phyloP scores from a whole-genome alignment of 1,139 yeast species.

The Saccharomyces hybrid region DNA sequence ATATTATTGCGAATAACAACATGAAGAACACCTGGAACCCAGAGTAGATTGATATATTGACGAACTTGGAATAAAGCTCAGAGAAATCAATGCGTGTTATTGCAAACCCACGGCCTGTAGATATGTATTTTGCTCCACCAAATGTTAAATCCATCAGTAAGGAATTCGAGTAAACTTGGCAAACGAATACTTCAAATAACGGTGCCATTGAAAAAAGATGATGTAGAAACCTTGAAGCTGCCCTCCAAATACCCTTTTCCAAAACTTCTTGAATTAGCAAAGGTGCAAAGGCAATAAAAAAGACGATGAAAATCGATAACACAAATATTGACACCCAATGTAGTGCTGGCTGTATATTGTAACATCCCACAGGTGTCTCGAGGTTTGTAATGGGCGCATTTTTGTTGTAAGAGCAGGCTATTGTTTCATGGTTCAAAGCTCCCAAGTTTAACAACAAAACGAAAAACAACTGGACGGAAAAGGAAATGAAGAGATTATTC shows the following conservation, averaged over 20 bases:
- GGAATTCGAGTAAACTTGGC: slow-evolving; percentile 73
- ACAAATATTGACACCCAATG: slow-evolving; percentile 79
- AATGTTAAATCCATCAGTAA: slow-evolving; percentile 58
- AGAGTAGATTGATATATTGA: slow-evolving; percentile 53
- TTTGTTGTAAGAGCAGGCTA: slow-evolving; percentile 47
- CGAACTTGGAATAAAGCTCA: slow-evolving; percentile 55
- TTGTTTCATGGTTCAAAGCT: slow-evolving; percentile 52
- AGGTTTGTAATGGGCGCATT: slow-evolving; percentile 52
- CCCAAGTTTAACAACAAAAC: slow-evolving; percentile 61
- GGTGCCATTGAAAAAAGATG: slow-evolving; percentile 75
- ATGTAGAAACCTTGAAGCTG: slow-evolving; percentile 49
- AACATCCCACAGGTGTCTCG: slow-evolving; percentile 65
- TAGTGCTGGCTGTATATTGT: slow-evolving; percentile 62
- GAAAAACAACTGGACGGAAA: slow-evolving; percentile 67
- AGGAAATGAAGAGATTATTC: slow-evolving; percentile 68
- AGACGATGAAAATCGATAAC: slow-evolving; percentile 72
- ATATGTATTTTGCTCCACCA: slow-evolving; percentile 79
- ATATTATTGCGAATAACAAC: slow-evolving; percentile 52
- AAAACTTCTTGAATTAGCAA: slow-evolving; percentile 69
- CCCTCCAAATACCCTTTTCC: slow-evolving; percentile 65
- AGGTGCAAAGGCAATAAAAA: slow-evolving; percentile 77
- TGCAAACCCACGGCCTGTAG: slow-evolving; percentile 85
- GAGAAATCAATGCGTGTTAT: slow-evolving; percentile 57
- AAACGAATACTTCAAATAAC: slow-evolving; percentile 80
- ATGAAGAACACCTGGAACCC: slow-evolving; percentile 54